Percentiles rank a stretch among this genome's conserved stretches.
phyloP scores from a whole-genome alignment of 495 filamentous ascomycete species.

The Penicillium nucicola region DNA sequence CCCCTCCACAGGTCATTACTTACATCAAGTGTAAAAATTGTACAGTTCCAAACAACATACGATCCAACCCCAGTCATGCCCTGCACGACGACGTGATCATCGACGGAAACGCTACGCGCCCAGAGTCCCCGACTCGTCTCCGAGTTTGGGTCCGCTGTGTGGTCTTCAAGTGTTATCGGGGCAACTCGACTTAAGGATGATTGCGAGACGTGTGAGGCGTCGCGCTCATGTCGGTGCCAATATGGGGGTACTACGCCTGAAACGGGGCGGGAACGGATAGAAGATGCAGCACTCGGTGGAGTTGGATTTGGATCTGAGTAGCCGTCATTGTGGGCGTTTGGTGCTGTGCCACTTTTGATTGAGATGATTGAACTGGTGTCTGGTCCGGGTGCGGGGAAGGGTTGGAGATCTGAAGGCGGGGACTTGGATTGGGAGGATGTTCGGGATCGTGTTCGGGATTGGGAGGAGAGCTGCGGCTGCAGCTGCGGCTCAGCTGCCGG shows the following conservation, averaged over 20 bases:
- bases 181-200: constrained; percentile 35
- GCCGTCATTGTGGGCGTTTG: constrained; percentile 4
- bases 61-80: constrained; percentile 62
- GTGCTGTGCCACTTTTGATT: constrained; percentile 2
- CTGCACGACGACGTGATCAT: constrained; percentile 64
- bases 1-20: constrained; percentile 19
- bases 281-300: constrained; percentile 3
- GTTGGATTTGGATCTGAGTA: background rate
- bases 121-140: constrained; percentile 62
- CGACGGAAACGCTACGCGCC: constrained; percentile 63
- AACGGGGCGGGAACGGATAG: constrained; percentile 32
- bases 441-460: constrained; percentile 1
- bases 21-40: constrained; percentile 67
- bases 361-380: background rate
- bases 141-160: constrained; percentile 59
- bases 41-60: constrained; percentile 75
- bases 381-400: constrained; percentile 2
- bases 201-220: constrained; percentile 42
- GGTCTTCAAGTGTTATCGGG: constrained; percentile 66
- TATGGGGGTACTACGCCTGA: constrained; percentile 47
- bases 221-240: constrained; percentile 47
- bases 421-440: background rate
- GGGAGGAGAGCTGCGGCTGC: constrained; percentile 26
- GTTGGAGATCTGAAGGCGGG: background rate
- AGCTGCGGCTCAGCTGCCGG: constrained; percentile 21